Evolutionary conservation across 345 rosid genomes (phyloP).

Genomic region (Angophora floribunda): DNA sequence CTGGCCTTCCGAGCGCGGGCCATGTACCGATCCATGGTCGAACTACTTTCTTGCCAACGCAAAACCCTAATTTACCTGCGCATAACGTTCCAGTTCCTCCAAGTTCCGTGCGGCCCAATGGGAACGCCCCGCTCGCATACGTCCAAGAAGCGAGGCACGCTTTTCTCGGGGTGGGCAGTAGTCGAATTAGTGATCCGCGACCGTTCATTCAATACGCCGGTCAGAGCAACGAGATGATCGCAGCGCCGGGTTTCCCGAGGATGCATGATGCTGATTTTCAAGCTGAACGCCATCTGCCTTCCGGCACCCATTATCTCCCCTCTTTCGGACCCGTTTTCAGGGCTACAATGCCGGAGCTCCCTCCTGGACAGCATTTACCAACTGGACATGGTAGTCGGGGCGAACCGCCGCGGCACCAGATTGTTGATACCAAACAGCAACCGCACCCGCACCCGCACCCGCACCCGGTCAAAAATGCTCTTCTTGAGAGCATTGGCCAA

Average conservation of each 20-base stretch:
- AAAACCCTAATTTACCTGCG: not conserved
- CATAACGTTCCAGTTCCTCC: not conserved
- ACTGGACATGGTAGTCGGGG: not conserved
- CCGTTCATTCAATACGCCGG: not conserved
- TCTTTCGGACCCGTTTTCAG: not conserved
- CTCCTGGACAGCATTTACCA: not conserved
- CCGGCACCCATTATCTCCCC: not conserved
- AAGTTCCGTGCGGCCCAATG: not conserved
- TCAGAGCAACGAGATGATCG: not conserved
- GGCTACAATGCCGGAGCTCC: not conserved
- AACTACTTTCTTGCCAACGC: not conserved
- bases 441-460: not conserved
- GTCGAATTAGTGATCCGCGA: not conserved
- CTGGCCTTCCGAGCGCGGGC: not conserved
- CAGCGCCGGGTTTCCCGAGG: not conserved
- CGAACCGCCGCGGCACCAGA: not conserved
- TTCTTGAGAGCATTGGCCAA: not conserved
- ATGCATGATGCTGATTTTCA: not conserved
- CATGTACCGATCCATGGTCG: not conserved
- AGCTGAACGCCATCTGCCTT: not conserved
- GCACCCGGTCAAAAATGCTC: not conserved
- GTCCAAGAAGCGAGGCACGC: not conserved
- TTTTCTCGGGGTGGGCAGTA: not conserved
- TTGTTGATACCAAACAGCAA: not conserved
- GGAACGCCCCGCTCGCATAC: not conserved